Base-by-base conservation (phyloP, 2,329 filamentous ascomycete species). In the Xenoacremonium recifei region DNA sequence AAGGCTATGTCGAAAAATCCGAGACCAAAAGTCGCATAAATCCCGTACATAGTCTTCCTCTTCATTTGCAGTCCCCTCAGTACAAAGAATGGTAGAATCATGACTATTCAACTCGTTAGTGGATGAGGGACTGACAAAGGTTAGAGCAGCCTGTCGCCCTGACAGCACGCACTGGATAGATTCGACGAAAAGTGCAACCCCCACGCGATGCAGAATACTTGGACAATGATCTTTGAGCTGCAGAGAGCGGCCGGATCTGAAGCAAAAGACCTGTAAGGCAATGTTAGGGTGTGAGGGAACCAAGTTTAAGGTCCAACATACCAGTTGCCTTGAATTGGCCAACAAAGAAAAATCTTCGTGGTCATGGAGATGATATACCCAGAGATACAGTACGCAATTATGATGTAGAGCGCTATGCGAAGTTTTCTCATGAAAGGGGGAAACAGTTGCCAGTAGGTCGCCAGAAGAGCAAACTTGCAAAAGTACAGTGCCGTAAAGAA, bases 401-500 rank as follows among this genome's bases (percentile, higher is more conserved):
- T 29, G 2, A n/a, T n/a, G 19, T 25, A 40, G 10, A 40, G 38
- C 2, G 21, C 38, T 9, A 27, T 20, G 12, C 38, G 16, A 5
- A 21, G 16, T 17, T 35, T 35, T 10, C 9, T 33, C 38, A 40
- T 40, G 10, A 35, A 40, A 6, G 19, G 13, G 7, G 38, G 38
- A 13, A 40, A 40, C 11, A 40, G n/a, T 12, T 40, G 31, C 3
- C 25, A 21, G 17, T 40, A 40, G 13, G 23, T 19, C 3, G 31
- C 38, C 1, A 40, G 38, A 6, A 40, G 21, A 10, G 38, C 21
- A 6, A 25, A 21, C 17, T 40, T 40, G 31, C 38, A 35, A 20
- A 40, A 20, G 17, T 40, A 40, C 4, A 35, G 21, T 6, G 38
- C 17, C 20, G 31, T 35, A n/a, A 35, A 35, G 38, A 35, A 40